These are phyloP conservation scores for Suillus placidus DNA, from an alignment of 768 basidiomycete genomes.

Conservation along the genomic window DNA sequence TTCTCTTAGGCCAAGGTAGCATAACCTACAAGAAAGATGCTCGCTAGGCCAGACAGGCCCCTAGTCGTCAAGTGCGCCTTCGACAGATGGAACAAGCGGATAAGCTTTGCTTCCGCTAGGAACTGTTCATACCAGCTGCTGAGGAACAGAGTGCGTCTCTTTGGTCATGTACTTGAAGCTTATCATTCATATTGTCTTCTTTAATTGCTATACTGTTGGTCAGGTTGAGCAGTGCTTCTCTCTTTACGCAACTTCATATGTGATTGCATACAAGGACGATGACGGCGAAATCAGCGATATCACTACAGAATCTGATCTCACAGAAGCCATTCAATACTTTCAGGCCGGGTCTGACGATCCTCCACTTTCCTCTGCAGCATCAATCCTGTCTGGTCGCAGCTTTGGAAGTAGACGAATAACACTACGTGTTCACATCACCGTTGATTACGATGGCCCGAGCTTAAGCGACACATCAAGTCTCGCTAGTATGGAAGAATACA, in stretches of 20 bases:
- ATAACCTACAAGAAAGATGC: constrained; percentile 27
- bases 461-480: constrained; percentile 88
- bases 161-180: not conserved
- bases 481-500: constrained; percentile 75
- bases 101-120: constrained; percentile 77
- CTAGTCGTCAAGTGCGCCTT: constrained; percentile 84
- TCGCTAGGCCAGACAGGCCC: constrained; percentile 67
- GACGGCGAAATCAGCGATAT: constrained; percentile 80
- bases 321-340: constrained; percentile 89
- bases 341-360: constrained; percentile 73
- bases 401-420: constrained; percentile 73
- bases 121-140: constrained; percentile 80
- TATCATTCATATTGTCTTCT: constrained; percentile 1
- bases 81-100: constrained; percentile 71
- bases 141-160: constrained; percentile 63
- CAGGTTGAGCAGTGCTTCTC: constrained; percentile 88
- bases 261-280: constrained; percentile 85
- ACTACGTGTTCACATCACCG: constrained; percentile 70
- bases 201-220: constrained; percentile 2
- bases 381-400: constrained; percentile 67
- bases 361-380: constrained; percentile 70
- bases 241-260: constrained; percentile 67
- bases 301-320: constrained; percentile 69
- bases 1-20: not conserved
- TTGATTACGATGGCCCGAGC: constrained; percentile 91